Evolutionary conservation across 2,329 filamentous ascomycete species (phyloP), one percentile per base, ranked within the genome.

Genomic region (Lasiodiplodia hormozganensis): DNA sequence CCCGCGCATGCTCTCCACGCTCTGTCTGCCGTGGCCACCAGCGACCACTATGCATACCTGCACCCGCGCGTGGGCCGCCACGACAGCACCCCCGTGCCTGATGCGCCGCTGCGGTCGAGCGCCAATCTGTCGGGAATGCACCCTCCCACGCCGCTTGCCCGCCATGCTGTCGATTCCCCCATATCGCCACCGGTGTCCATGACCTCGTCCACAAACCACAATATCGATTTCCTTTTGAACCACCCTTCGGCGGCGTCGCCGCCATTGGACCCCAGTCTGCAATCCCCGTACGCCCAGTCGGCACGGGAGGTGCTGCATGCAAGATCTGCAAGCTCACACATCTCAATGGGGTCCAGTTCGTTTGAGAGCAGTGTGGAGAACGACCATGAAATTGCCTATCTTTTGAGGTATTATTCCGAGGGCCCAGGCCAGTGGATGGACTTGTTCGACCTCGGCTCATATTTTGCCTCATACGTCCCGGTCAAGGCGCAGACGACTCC

Each of bases 401-500:
- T 89, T 1, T 78, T 89, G 62, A 80, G 87, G 31, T 86, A 88
- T 75, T 89, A 88, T 73, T 85, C 86, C 2, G 87, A 89, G 76
- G 84, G 83, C 0, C 83, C 87, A 28, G 87, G 87, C 7, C 84
- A 86, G 71, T 89, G 88, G 87, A 86, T 86, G 85, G 85, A 86
- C 71, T 76, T 86, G 3, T 86, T 85, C 72, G 85, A 87, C 70
- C 77, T 85, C 40, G 86, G 85, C 6, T 85, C 83, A 51, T 89
- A 89, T 74, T 90, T 90, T 69, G 83, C 85, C 3, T 86, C 85
- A 28, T 83, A 87, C 65, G 85, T 90, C 23, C 87, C 87, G 1
- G 82, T 89, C 2, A 85, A 85, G 73, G 86, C 88, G 14, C 75
- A 79, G 4, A 80, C 83, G 38, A 84, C 85, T 65, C 81, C 83